Conservation (phyloP, 2,329 filamentous ascomycete genomes). For the Hypoxylon sp. region DNA sequence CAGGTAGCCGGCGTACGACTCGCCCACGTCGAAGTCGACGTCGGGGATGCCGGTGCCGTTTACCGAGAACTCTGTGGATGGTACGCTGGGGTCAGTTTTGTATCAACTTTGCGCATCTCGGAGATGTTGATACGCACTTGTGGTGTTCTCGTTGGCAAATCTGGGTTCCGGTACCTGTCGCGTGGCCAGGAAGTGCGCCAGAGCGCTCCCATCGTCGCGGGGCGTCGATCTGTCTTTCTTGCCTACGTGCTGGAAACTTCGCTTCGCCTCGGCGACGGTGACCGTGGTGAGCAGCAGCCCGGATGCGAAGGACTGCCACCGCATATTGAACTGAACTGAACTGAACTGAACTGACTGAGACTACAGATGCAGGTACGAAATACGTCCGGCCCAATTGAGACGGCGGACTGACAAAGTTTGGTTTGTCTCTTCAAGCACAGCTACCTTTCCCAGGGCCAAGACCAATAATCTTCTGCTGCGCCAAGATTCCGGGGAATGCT, state of each 20-base stretch:
- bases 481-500: constrained; percentile 31
- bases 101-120: constrained; percentile 37
- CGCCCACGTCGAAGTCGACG: constrained; percentile 71
- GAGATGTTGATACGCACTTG: constrained; percentile 40
- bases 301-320: constrained; percentile 39
- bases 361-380: background rate
- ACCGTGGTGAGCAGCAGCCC: constrained; percentile 44
- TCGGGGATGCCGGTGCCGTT: constrained; percentile 72
- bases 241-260: constrained; percentile 51
- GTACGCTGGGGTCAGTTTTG: constrained; percentile 1
- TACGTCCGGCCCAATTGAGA: constrained; percentile 10
- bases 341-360: background rate
- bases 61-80: constrained; percentile 65
- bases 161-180: constrained; percentile 42
- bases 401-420: background rate
- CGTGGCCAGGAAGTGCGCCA: constrained; percentile 44
- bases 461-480: constrained; percentile 13
- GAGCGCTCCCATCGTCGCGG: constrained; percentile 18
- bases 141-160: constrained; percentile 49
- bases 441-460: background rate
- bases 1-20: constrained; percentile 69
- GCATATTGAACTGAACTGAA: constrained; percentile 40
- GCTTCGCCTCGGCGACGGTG: constrained; percentile 38
- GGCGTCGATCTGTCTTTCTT: constrained; percentile 42
- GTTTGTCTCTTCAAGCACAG: background rate